Conservation (phyloP, 2,329 filamentous ascomycete species). For the Phialocephala sp. region DNA sequence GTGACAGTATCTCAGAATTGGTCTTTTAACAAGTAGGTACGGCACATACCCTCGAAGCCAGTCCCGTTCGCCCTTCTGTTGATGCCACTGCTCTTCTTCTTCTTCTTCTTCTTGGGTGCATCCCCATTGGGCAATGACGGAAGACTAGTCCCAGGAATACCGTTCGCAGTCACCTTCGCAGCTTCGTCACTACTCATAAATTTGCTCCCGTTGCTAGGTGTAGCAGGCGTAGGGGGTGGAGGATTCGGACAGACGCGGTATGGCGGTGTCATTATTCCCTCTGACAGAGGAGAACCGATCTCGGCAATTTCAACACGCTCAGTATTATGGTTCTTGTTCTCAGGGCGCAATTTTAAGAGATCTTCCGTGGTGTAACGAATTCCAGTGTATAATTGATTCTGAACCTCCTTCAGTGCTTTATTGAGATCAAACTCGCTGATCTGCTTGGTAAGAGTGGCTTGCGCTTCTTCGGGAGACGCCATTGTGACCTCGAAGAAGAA, state of each 20-base stretch:
- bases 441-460: slow-evolving; percentile 29
- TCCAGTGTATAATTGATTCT: slow-evolving; percentile 12
- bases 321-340: slow-evolving; percentile 19
- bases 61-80: slow-evolving; percentile 48
- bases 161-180: slow-evolving; percentile 12
- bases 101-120: slow-evolving; percentile 47
- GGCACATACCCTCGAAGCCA: slow-evolving; percentile 69
- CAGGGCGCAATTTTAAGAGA: slow-evolving; percentile 28
- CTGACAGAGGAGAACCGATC: slow-evolving; percentile 15
- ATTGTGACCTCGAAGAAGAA: slow-evolving; percentile 9
- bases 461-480: slow-evolving; percentile 18
- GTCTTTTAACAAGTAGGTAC: slow-evolving; percentile 1
- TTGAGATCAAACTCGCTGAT: slow-evolving; percentile 37
- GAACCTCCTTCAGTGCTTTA: slow-evolving; percentile 21
- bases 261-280: slow-evolving; percentile 29
- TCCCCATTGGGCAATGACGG: neutral
- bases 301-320: slow-evolving; percentile 24
- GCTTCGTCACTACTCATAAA: neutral
- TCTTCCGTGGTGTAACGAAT: slow-evolving; percentile 31
- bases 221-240: slow-evolving; percentile 31
- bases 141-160: neutral
- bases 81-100: slow-evolving; percentile 47
- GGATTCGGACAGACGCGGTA: slow-evolving; percentile 21
- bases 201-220: slow-evolving; percentile 6
- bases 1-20: slow-evolving; percentile 24